Percentiles rank a stretch among this genome's conserved stretches.
phyloP scores from a whole-genome alignment of 305 asterid species.

The Withania somnifera region DNA sequence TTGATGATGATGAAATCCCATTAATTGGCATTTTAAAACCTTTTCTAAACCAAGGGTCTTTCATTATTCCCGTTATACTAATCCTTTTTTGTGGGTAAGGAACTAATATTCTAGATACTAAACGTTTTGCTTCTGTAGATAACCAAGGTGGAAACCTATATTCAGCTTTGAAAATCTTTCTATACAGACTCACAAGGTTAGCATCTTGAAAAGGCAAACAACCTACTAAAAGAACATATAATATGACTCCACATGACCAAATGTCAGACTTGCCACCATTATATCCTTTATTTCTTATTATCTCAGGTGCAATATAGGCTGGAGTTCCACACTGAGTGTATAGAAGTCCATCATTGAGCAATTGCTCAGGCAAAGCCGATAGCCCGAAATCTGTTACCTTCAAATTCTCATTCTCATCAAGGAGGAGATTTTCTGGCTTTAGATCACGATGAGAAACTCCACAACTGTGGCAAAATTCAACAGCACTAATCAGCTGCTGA shows the following conservation, averaged over 20 bases:
- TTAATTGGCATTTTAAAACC: slow-evolving; percentile 22
- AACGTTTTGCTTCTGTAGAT: slow-evolving; percentile 24
- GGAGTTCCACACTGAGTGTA: slow-evolving; percentile 57
- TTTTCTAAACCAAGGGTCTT: slow-evolving; percentile 35
- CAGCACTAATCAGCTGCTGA: slow-evolving; percentile 42
- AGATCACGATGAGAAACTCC: slow-evolving; percentile 48
- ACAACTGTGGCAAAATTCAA: slow-evolving; percentile 48
- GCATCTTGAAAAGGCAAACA: slow-evolving; percentile 40
- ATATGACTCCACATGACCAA: slow-evolving; percentile 51
- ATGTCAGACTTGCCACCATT: slow-evolving; percentile 37
- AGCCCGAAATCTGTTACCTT: slow-evolving; percentile 49
- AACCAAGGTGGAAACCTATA: slow-evolving; percentile 40
- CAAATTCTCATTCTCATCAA: slow-evolving; percentile 35
- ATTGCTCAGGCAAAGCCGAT: slow-evolving; percentile 32
- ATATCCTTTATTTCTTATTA: slow-evolving; percentile 25
- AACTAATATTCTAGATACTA: slow-evolving; percentile 25
- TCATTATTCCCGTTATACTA: slow-evolving; percentile 31
- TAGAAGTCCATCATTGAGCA: slow-evolving; percentile 21
- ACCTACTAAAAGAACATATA: slow-evolving; percentile 39
- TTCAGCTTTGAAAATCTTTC: slow-evolving; percentile 27
- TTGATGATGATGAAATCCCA: slow-evolving; percentile 8
- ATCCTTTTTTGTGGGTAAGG: slow-evolving; percentile 32
- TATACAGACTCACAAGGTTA: not conserved
- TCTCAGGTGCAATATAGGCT: slow-evolving; percentile 45
- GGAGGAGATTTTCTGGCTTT: slow-evolving; percentile 52